Base-by-base conservation (phyloP, 805 yeast genomes). In the Hyphopichia homilentoma region DNA sequence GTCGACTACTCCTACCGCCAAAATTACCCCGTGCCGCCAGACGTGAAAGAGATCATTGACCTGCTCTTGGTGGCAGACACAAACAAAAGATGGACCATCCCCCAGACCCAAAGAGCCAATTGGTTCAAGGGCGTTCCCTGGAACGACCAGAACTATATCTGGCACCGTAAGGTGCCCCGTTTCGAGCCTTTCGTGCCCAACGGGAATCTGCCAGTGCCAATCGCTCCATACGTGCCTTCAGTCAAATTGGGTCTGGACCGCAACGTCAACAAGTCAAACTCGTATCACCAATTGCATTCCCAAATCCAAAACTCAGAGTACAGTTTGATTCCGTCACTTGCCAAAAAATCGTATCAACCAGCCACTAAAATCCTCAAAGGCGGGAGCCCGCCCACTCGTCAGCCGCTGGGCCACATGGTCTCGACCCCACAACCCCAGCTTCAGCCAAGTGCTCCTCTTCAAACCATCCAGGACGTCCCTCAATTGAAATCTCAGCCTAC, bases 1-100 rank as follows among this genome's bases (percentile, higher is more conserved):
- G 66, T 83, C 21, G 84, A 86, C 35, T 93, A 82, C 52, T 59
- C 73, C 13, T 86, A 57, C 38, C 48, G 44, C 17, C 38, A 47
- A 2, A 33, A 39, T 13, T 40, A 37, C n/a, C 59, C 57, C 1
- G 30, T 58, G 5, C 70, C 70, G 1, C 39, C 25, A 0, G 53
- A 48, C 24, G 66, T 62, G 8, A 38, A 40, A 14, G 45, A 39
- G 11, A 41, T 65, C 4, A 57, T 66, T 11, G 70, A 64, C 23
- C 36, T 34, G 9, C 44, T 61, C 2, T 49, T 66, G 34, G 49
- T 60, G 8, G 47, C 53, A 3, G 68, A 65, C 16, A 64, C 68
- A 1, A 25, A 37, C 14, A 32, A 46, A 14, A 41, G 73, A 36
- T 48, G 53, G 31, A 52, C 64, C 4, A 50, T 65, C 17, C 39